These are phyloP conservation scores for Brassica juncea DNA, from an alignment of 345 rosid genomes.

Conservation along the genomic window DNA sequence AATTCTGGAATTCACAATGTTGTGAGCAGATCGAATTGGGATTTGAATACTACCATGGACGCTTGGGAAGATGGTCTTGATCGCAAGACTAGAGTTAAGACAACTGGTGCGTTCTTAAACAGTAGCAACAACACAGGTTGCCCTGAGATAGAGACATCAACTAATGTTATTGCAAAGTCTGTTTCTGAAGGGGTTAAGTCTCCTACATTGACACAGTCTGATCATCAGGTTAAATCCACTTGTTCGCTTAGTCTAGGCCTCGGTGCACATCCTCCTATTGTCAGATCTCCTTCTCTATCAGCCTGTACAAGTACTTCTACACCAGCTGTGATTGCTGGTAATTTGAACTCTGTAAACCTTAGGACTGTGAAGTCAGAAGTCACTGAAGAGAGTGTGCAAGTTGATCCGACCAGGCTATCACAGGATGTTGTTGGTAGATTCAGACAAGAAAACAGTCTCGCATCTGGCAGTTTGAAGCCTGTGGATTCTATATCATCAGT, in stretches of 20 bases:
- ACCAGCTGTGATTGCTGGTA: slow-evolving; percentile 31
- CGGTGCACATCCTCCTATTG: slow-evolving; percentile 41
- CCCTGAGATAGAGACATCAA: slow-evolving; percentile 41
- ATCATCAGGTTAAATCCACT: slow-evolving; percentile 29
- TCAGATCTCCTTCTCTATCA: slow-evolving; percentile 36
- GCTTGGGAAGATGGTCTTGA: slow-evolving; percentile 59
- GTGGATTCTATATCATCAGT: slow-evolving; percentile 41
- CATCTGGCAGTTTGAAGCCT: slow-evolving; percentile 34
- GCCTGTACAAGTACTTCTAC: slow-evolving; percentile 26
- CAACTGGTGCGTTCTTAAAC: slow-evolving; percentile 31
- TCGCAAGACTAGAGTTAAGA: slow-evolving; percentile 39
- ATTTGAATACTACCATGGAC: slow-evolving; percentile 89
- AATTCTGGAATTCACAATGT: slow-evolving; percentile 23
- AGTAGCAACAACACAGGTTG: slow-evolving; percentile 20
- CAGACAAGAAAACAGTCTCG: slow-evolving; percentile 28
- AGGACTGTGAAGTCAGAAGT: slow-evolving; percentile 63
- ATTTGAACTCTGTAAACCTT: slow-evolving; percentile 29
- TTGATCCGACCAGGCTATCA: slow-evolving; percentile 17
- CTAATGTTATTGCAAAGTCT: slow-evolving; percentile 25
- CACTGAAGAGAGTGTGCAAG: slow-evolving; percentile 46
- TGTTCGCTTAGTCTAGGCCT: slow-evolving; percentile 66
- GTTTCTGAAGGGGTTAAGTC: slow-evolving; percentile 35
- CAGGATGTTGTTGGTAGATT: slow-evolving; percentile 45
- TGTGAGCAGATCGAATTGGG: slow-evolving; percentile 74
- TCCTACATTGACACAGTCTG: slow-evolving; percentile 27